phyloP scores from a whole-genome alignment of 2,329 filamentous ascomycete species.

The Fusarium torulosum region DNA sequence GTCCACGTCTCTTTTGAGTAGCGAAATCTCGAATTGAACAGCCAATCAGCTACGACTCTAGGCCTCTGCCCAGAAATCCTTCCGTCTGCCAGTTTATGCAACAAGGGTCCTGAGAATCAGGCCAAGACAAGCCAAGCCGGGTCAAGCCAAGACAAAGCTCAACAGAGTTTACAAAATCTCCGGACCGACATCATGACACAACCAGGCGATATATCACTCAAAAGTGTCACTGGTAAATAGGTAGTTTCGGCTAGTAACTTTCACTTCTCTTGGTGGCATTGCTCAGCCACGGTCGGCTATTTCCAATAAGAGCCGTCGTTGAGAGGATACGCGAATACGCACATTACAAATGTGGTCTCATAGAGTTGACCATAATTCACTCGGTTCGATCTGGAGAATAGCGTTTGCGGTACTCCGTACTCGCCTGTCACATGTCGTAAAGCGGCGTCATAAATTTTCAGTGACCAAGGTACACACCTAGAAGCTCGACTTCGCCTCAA shows the following conservation, averaged over 20 bases:
- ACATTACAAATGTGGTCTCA: background rate
- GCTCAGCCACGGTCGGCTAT: constrained; percentile 10
- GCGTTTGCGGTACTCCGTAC: background rate
- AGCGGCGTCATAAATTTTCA: background rate
- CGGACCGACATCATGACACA: background rate
- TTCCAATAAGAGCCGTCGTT: background rate
- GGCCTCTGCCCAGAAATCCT: constrained; percentile 19
- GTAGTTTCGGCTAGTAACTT: background rate
- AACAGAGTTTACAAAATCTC: constrained; percentile 11
- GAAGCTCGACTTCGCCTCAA: constrained; percentile 1
- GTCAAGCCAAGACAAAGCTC: constrained; percentile 8
- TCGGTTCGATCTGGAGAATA: background rate
- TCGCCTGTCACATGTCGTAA: background rate
- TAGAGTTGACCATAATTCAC: background rate
- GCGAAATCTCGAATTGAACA: constrained; percentile 8
- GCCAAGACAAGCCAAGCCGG: constrained; percentile 22
- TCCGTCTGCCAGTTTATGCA: constrained; percentile 24
- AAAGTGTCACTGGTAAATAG: background rate
- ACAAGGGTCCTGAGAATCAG: constrained; percentile 27
- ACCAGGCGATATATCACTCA: background rate
- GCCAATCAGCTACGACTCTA: constrained; percentile 28
- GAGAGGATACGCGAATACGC: constrained; percentile 1
- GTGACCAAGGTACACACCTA: background rate
- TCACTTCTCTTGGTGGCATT: background rate
- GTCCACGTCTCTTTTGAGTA: constrained; percentile 18